Percentiles rank a stretch among this genome's conserved stretches.
Conservation (phyloP, 192 early-diverging fungal genomes). For the Coemansia sp. region DNA sequence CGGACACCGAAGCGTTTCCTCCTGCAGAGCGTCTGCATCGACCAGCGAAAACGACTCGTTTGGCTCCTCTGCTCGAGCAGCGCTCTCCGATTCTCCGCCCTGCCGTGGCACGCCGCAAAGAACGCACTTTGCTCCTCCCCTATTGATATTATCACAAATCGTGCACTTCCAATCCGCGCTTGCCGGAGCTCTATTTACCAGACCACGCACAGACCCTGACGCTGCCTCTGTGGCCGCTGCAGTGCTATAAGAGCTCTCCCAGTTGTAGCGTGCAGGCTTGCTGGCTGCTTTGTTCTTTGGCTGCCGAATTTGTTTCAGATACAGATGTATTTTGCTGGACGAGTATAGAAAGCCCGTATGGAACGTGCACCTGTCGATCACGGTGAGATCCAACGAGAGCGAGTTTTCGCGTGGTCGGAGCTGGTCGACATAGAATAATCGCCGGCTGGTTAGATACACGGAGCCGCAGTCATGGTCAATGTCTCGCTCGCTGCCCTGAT, state of each 20-base stretch:
- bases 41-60: too few relatives aligned
- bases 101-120: slow-evolving; percentile 42
- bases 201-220: not conserved
- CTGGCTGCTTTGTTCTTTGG: not conserved
- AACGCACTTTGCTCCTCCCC: slow-evolving; percentile 27
- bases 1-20: slow-evolving; percentile 53
- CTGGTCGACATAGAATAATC: slow-evolving; percentile 78
- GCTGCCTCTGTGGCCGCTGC: not conserved
- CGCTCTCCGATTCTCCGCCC: not conserved
- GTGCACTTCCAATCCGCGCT: slow-evolving; percentile 47
- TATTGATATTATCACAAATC: slow-evolving; percentile 44
- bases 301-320: slow-evolving; percentile 1
- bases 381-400: slow-evolving; percentile 51
- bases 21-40: too few relatives aligned
- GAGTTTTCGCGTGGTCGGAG: slow-evolving; percentile 55
- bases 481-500: slow-evolving; percentile 38
- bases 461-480: slow-evolving; percentile 69
- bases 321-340: slow-evolving; percentile 33
- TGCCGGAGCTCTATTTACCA: too few relatives aligned
- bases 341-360: slow-evolving; percentile 46
- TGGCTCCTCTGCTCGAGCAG: slow-evolving; percentile 5
- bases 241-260: not conserved
- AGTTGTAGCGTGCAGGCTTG: not conserved
- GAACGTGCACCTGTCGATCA: slow-evolving; percentile 36
- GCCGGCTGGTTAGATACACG: slow-evolving; percentile 67